Conservation (phyloP, 2,329 filamentous ascomycete genomes). For the Rhexocercosporidium sp. region DNA sequence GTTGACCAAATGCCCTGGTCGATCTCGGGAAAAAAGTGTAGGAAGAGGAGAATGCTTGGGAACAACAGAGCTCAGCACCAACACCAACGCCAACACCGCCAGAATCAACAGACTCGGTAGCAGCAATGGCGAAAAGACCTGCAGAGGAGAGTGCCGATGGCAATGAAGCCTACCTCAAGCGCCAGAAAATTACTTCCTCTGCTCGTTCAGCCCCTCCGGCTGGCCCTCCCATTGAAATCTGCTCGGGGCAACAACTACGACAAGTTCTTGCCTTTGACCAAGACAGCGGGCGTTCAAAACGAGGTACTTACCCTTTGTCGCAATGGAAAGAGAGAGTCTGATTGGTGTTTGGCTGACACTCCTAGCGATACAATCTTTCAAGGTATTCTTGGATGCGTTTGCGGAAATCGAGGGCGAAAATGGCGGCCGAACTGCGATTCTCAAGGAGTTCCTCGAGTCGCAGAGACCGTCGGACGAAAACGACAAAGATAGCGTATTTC, state of each 20-base stretch:
- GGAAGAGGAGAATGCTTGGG: neutral
- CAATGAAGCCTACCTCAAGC: slow-evolving; percentile 42
- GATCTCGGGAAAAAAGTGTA: neutral
- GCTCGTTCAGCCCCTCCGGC: slow-evolving; percentile 46
- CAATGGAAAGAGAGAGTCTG: neutral
- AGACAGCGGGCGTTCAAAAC: slow-evolving; percentile 68
- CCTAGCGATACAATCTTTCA: slow-evolving; percentile 70
- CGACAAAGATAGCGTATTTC: slow-evolving; percentile 66
- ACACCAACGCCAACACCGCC: neutral
- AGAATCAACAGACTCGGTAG: neutral
- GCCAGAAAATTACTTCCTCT: slow-evolving; percentile 49
- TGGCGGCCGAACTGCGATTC: slow-evolving; percentile 59
- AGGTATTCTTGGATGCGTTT: slow-evolving; percentile 72
- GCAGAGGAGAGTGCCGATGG: slow-evolving; percentile 38
- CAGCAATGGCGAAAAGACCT: slow-evolving; percentile 41
- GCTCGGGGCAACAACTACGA: slow-evolving; percentile 69
- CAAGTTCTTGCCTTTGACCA: slow-evolving; percentile 74
- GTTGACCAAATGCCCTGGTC: neutral
- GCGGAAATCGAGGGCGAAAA: slow-evolving; percentile 55
- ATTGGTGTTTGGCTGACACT: neutral
- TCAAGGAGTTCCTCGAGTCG: slow-evolving; percentile 71
- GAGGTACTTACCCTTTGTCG: slow-evolving; percentile 52
- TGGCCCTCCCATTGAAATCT: slow-evolving; percentile 61
- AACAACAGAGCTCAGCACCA: neutral
- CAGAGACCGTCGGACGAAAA: slow-evolving; percentile 54